A percentile compares a stretch with the other conserved stretches of the same genome.
Conservation (phyloP, 768 basidiomycete genomes). For the Kwoniella dejecticola region DNA sequence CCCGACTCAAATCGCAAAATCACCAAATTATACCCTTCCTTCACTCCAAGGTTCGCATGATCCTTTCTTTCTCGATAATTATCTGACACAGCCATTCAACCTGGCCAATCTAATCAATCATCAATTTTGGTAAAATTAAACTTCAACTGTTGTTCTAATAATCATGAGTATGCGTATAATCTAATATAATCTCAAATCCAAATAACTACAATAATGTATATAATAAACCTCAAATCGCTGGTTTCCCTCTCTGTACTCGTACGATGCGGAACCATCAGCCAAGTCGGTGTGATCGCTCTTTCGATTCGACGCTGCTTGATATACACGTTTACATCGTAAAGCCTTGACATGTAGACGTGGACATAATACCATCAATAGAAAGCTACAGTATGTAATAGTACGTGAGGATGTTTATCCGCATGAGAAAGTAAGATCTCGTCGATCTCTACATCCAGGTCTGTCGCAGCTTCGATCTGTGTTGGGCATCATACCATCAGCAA, state of each 20-base stretch:
- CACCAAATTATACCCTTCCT: too few relatives aligned
- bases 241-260: too few relatives aligned
- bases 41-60: not conserved
- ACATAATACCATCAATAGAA: constrained; percentile 86
- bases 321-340: too few relatives aligned
- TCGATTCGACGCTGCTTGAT: too few relatives aligned
- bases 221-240: not conserved
- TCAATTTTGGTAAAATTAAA: not conserved
- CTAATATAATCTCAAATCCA: constrained; percentile 1
- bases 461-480: constrained; percentile 75
- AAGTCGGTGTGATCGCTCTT: too few relatives aligned
- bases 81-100: constrained; percentile 26
- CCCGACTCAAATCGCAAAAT: too few relatives aligned
- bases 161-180: too few relatives aligned
- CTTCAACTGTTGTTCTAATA: constrained; percentile 22
- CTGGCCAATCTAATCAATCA: not conserved
- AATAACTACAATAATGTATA: not conserved
- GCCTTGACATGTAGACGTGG: too few relatives aligned
- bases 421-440: constrained; percentile 80
- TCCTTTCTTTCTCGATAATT: not conserved
- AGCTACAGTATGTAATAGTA: constrained; percentile 82
- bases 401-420: constrained; percentile 88
- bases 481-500: not conserved
- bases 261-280: too few relatives aligned
- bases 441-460: constrained; percentile 89